Evolutionary conservation across 2,329 filamentous ascomycete genomes (phyloP), one percentile per base, ranked within the genome.

Genomic region (Phoma sp.): DNA sequence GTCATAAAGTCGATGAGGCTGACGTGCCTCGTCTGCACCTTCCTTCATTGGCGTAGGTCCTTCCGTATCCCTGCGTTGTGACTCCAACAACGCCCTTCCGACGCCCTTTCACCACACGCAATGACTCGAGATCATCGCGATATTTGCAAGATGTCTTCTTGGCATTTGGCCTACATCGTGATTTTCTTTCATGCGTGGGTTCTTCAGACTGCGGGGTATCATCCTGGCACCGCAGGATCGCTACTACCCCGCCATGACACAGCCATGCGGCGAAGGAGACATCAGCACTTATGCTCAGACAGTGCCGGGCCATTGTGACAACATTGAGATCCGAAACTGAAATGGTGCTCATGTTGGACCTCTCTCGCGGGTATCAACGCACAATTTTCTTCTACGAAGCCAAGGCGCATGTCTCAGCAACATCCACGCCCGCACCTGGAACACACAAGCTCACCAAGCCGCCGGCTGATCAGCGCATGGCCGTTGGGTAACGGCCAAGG

Each of bases 381-480:
- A 43, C 19, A 35, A 5, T 13, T 15, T 39, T 22, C 12, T 40
- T 10, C 4, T 10, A 7, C 24, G 17, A 44, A 50, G 45, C 15
- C 36, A 41, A 15, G 10, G 8, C 36, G 44, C 25, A 27, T 12
- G 24, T 37, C 17, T 12, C 22, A 37, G 43, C 32, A 31, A 4
- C 19, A 33, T 27, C 1, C 21, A 37, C n/a, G 35, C 22, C 21
- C 8, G 32, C 15, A 35, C 6, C n/a, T 41, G 22, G 24, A 27
- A 55, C 38, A 35, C 43, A 58, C 22, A 61, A 64, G 56, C 56
- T 51, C 51, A 58, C 47, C 51, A 58, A 61, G 51, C 45, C 41
- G 24, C 50, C 39, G 43, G 55, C 33, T 38, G 41, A 29, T 55
- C 44, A 40, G 49, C 25, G 49, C 60, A 54, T 48, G 39, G 46